phyloP scores from a whole-genome alignment of 805 yeast genomes.

The Starmerella vitae region DNA sequence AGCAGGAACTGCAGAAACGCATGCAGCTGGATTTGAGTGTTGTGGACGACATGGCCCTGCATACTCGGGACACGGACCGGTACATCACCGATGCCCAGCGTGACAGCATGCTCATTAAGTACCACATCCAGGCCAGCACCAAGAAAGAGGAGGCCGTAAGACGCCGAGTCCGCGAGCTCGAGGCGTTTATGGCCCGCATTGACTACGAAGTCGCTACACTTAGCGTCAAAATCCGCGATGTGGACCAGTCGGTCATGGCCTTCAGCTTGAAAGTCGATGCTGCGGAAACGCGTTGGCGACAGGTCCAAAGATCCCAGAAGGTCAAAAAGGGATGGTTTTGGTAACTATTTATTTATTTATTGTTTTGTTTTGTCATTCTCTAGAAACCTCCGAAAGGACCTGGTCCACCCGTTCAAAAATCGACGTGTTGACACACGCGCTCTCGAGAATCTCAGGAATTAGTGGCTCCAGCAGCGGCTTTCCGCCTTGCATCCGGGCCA shows the following conservation, averaged over 20 bases:
- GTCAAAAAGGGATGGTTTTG: background rate
- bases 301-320: conserved; percentile 1
- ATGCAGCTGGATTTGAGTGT: conserved; percentile 8
- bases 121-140: conserved; percentile 18
- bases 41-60: conserved; percentile 8
- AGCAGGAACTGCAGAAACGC: conserved; percentile 8
- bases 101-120: conserved; percentile 19
- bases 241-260: conserved; percentile 43
- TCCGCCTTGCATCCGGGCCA: conserved; percentile 25
- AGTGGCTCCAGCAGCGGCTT: conserved; percentile 17
- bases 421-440: conserved; percentile 20
- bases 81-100: conserved; percentile 18
- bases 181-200: conserved; percentile 41
- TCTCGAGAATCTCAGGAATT: conserved; percentile 17
- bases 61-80: conserved; percentile 15
- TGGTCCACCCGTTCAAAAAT: conserved; percentile 21
- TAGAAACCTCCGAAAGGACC: conserved; percentile 16
- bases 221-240: conserved; percentile 49
- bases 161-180: conserved; percentile 36
- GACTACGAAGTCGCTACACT: conserved; percentile 53
- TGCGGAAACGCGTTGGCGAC: conserved; percentile 23
- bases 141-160: conserved; percentile 21
- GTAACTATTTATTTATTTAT: too few relatives aligned
- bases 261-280: conserved; percentile 31
- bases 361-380: too few relatives aligned